phyloP scores from a whole-genome alignment of 75 land plant genomes.

The Pinus taeda region DNA sequence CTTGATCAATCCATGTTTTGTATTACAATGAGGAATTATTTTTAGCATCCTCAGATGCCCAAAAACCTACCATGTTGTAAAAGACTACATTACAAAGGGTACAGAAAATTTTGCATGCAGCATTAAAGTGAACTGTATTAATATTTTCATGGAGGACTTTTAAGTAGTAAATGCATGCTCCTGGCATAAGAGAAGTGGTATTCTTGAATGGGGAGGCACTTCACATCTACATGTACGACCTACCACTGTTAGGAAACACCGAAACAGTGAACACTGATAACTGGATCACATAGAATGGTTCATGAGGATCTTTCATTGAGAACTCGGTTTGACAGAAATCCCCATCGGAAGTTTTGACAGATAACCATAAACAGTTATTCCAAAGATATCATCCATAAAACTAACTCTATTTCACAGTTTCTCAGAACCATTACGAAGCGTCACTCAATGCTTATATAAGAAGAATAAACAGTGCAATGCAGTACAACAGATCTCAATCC shows the following conservation, averaged over 20 bases:
- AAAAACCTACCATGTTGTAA: no score
- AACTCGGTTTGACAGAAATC: background rate
- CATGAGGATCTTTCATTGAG: background rate
- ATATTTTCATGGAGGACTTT: background rate
- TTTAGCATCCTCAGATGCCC: no score
- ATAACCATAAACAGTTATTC: background rate
- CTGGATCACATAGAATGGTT: background rate
- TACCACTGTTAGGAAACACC: background rate
- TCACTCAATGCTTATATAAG: background rate
- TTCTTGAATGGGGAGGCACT: background rate
- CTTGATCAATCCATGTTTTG: no score
- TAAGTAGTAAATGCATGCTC: no score
- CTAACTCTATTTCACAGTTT: background rate
- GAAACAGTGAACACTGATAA: background rate
- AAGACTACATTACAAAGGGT: no score
- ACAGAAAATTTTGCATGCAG: no score
- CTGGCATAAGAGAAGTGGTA: background rate
- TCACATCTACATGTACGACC: background rate
- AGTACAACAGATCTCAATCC: slow-evolving; percentile 15
- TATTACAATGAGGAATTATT: no score
- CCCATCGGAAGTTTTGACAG: background rate
- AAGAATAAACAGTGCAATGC: background rate
- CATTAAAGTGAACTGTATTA: background rate
- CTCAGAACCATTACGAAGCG: background rate
- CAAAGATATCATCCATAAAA: slow-evolving; percentile 2